These are phyloP conservation scores for Begonia fuchsioides DNA, from an alignment of 306 rosid genomes.

Conservation along the genomic window DNA sequence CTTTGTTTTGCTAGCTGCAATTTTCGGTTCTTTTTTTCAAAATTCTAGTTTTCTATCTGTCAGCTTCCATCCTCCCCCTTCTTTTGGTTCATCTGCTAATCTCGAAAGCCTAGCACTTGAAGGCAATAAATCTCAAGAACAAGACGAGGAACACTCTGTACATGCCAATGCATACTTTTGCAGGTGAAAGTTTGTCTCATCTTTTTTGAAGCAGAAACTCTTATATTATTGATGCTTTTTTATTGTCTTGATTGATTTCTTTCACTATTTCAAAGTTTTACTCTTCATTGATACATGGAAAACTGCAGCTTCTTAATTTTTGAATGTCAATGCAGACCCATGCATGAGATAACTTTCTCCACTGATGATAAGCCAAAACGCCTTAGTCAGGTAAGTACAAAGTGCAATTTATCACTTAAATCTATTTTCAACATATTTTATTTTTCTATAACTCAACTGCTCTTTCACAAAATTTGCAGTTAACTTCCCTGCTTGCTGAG, in stretches of 20 bases:
- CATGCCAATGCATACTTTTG: slow-evolving; percentile 37
- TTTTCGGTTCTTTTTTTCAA: slow-evolving; percentile 13
- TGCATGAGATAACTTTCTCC: slow-evolving; percentile 97
- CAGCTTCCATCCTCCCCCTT: slow-evolving; percentile 92
- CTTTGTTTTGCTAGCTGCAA: background rate
- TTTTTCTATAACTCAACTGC: no score
- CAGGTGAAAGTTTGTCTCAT: slow-evolving; percentile 32
- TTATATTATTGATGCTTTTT: no score
- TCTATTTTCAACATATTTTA: no score
- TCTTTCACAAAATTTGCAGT: slow-evolving; percentile 18
- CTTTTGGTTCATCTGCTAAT: slow-evolving; percentile 95
- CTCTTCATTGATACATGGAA: background rate
- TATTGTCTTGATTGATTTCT: no score
- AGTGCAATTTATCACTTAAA: no score
- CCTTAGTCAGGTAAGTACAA: slow-evolving; percentile 79
- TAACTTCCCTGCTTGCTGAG: slow-evolving; percentile 94
- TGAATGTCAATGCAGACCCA: slow-evolving; percentile 56
- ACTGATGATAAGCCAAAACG: slow-evolving; percentile 94
- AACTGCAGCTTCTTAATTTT: slow-evolving; percentile 11
- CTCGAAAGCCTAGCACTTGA: slow-evolving; percentile 91
- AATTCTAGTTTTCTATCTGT: slow-evolving; percentile 15
- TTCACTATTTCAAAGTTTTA: background rate
- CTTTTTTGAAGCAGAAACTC: background rate
- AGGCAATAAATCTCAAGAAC: slow-evolving; percentile 30
- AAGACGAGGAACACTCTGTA: slow-evolving; percentile 52